These are phyloP conservation scores for Pythium coloratum DNA, from an alignment of 352 stramenopile genomes.

Conservation along the genomic window DNA sequence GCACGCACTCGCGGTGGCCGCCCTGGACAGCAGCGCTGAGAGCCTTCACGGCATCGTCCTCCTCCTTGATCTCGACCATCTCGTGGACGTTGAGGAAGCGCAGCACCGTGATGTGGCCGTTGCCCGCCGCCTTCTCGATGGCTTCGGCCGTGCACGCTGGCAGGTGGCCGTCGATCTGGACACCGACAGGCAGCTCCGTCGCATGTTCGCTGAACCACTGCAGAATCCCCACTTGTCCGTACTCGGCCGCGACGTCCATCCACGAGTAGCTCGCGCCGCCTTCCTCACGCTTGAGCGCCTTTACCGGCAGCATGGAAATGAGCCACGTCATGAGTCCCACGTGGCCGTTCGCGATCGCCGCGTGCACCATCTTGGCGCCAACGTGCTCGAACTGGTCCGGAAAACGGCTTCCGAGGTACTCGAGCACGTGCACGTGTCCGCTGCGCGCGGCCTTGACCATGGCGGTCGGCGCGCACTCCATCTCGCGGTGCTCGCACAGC, in stretches of 20 bases:
- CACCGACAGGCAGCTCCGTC: slow-evolving; percentile 49
- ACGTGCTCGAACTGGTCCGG: slow-evolving; percentile 48
- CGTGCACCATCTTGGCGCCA: slow-evolving; percentile 65
- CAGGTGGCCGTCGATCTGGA: slow-evolving; percentile 45
- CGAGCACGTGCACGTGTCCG: slow-evolving; percentile 26
- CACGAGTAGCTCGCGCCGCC: slow-evolving; percentile 48
- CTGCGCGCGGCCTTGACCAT: slow-evolving; percentile 27
- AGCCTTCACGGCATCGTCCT: slow-evolving; percentile 52
- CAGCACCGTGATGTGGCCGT: slow-evolving; percentile 60
- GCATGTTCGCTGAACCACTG: slow-evolving; percentile 70
- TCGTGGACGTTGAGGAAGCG: slow-evolving; percentile 58
- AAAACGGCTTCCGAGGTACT: slow-evolving; percentile 49
- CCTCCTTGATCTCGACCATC: slow-evolving; percentile 34
- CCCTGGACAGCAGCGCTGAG: slow-evolving; percentile 54
- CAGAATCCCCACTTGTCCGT: slow-evolving; percentile 60
- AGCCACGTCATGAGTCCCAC: slow-evolving; percentile 59
- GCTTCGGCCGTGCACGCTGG: slow-evolving; percentile 52
- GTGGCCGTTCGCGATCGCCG: slow-evolving; percentile 60
- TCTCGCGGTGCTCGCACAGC: slow-evolving; percentile 31
- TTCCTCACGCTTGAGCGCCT: slow-evolving; percentile 68
- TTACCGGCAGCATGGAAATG: slow-evolving; percentile 55
- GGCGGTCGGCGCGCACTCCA: slow-evolving; percentile 16
- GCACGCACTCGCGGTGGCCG: slow-evolving; percentile 51
- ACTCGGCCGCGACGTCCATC: slow-evolving; percentile 73
- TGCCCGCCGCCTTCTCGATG: slow-evolving; percentile 64